Percentiles rank a stretch among this genome's conserved stretches.
Conservation (phyloP, 441 rosid species). For the Populus hybrid region DNA sequence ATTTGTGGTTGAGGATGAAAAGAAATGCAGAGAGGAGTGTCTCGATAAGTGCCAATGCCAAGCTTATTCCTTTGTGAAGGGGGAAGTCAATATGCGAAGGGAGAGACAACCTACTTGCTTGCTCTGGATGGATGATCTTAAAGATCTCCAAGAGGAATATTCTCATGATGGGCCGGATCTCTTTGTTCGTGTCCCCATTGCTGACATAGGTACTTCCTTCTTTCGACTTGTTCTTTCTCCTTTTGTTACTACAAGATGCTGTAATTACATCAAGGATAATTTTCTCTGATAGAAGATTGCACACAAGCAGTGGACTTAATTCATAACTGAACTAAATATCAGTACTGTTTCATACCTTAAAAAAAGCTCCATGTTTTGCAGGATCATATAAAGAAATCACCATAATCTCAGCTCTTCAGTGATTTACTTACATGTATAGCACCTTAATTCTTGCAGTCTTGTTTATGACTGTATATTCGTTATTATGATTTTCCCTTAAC, state of each 20-base stretch:
- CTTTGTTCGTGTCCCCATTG: slow-evolving; percentile 35
- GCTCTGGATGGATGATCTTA: slow-evolving; percentile 20
- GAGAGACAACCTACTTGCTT: slow-evolving; percentile 31
- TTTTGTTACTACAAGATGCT: neutral
- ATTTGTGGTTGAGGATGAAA: slow-evolving; percentile 26
- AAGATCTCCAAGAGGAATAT: slow-evolving; percentile 24
- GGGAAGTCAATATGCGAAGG: neutral
- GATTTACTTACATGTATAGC: no score
- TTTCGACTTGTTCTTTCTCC: neutral
- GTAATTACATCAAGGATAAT: neutral
- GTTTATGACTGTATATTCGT: no score
- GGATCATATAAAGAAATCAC: no score
- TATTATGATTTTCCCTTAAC: no score
- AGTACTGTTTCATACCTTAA: no score
- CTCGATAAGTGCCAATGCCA: slow-evolving; percentile 39
- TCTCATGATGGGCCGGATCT: slow-evolving; percentile 29
- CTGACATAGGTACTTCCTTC: neutral
- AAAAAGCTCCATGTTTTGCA: no score
- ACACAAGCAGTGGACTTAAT: no score
- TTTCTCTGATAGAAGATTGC: no score
- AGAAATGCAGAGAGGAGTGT: slow-evolving; percentile 46
- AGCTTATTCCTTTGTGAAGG: slow-evolving; percentile 41
- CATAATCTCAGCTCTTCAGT: no score
- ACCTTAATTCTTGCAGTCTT: no score
- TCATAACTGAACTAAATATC: no score